Conservation (phyloP, 768 basidiomycete genomes). For the Pleurotus cornucopiae region DNA sequence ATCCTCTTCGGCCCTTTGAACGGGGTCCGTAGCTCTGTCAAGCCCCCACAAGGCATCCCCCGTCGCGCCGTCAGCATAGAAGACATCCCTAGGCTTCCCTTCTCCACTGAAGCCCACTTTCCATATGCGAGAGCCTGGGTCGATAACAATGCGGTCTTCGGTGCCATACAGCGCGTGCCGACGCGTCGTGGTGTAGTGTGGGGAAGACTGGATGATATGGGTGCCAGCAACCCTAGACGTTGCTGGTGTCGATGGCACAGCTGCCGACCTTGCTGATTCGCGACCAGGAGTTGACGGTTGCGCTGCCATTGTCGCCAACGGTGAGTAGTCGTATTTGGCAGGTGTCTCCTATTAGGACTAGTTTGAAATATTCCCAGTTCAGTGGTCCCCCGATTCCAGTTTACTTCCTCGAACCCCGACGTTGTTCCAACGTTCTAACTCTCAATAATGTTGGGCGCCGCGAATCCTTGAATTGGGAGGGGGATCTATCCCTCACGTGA, state of each 20-base stretch:
- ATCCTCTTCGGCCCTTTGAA: conserved; percentile 69
- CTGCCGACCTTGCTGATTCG: conserved; percentile 22
- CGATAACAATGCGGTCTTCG: conserved; percentile 93
- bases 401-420: too few relatives aligned
- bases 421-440: too few relatives aligned
- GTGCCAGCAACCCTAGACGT: conserved; percentile 44
- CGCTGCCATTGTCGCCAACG: conserved; percentile 23
- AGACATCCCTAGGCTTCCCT: conserved; percentile 84
- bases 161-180: conserved; percentile 95
- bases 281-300: conserved; percentile 37
- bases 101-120: conserved; percentile 98
- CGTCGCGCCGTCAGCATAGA: conserved; percentile 47
- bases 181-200: conserved; percentile 80
- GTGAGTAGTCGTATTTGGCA: too few relatives aligned
- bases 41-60: conserved; percentile 58
- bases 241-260: conserved; percentile 51
- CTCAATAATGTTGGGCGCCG: too few relatives aligned
- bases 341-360: too few relatives aligned
- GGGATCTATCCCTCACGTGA: too few relatives aligned
- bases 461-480: too few relatives aligned
- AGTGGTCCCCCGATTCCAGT: too few relatives aligned
- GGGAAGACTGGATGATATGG: conserved; percentile 62
- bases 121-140: conserved; percentile 92
- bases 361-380: too few relatives aligned
- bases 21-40: conserved; percentile 45